These are phyloP conservation scores for Talaromyces atroroseus DNA, from an alignment of 2,329 filamentous ascomycete genomes.

Conservation along the genomic window DNA sequence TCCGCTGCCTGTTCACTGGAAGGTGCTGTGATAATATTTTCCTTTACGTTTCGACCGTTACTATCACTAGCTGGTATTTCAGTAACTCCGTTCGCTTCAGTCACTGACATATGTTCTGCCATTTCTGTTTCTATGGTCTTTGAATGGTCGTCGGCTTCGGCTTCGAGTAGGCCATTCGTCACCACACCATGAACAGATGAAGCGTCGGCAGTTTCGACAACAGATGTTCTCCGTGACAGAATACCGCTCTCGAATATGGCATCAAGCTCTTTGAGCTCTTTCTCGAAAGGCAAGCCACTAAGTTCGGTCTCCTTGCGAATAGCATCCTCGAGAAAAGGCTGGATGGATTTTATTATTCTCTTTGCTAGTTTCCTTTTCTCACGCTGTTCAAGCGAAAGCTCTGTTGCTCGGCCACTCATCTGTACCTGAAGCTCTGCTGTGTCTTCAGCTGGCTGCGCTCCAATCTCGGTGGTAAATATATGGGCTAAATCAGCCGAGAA, in stretches of 20 bases:
- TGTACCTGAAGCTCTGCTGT: constrained; percentile 45
- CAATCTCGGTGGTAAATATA: constrained; percentile 52
- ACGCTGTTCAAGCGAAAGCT: constrained; percentile 59
- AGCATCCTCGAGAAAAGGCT: constrained; percentile 70
- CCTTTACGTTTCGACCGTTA: constrained; percentile 8
- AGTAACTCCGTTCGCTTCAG: constrained; percentile 13
- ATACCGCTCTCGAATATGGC: constrained; percentile 64
- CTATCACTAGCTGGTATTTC: constrained; percentile 15
- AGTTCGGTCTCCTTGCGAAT: constrained; percentile 77
- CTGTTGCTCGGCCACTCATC: constrained; percentile 44
- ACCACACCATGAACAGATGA: constrained; percentile 44
- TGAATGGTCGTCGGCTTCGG: constrained; percentile 18
- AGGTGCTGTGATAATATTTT: constrained; percentile 8
- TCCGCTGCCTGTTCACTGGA: constrained; percentile 13
- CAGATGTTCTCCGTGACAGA: constrained; percentile 47
- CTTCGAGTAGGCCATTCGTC: constrained; percentile 19
- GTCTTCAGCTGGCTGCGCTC: constrained; percentile 43
- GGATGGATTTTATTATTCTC: constrained; percentile 77
- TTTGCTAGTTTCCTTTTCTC: constrained; percentile 82
- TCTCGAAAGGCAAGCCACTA: constrained; percentile 62
- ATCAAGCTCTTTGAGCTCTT: constrained; percentile 68
- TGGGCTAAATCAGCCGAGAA: constrained; percentile 56
- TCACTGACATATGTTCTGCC: constrained; percentile 21
- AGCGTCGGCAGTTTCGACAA: constrained; percentile 37
- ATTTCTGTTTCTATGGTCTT: constrained; percentile 14